Base-by-base conservation (phyloP, 1,139 yeast species). In the Suhomyces atakaporum region DNA sequence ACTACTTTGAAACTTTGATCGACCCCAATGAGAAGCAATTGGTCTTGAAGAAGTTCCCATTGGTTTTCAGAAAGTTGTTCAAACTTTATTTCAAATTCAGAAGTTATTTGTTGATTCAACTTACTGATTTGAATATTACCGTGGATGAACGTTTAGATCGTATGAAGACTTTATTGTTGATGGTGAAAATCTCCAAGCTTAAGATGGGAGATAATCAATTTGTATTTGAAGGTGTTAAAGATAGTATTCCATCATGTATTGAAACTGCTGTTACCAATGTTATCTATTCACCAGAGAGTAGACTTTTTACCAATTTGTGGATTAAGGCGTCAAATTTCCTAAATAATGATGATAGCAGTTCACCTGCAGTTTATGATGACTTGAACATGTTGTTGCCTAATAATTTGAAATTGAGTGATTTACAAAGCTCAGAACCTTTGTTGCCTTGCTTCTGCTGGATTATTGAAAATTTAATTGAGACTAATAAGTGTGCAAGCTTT, bases 401-500 rank as follows among this genome's bases (percentile, higher is more conserved):
- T 2, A 46, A 49, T 22, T 44, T 71, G 25, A 50, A 51, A 7
- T 33, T 49, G 1, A 39, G 51, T 3, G 74, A 67, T 35, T 56
- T 70, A 32, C 45, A 51, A 19, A 60, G 56, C 19, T 49, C 58
- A 16, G 76, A 69, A 36, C 72, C 73, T 1, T 59, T 70, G 31
- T 59, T 71, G n/a, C 95, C 96, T 2, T 90, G 97, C 54, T 78
- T 89, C 46, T 97, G 97, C 7, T 71, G 77, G 77, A 60, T 72
- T 14, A 66, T 72, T 35, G 75, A 71, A 39, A 69, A 69, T 42
- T 56, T 71, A 33, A 46, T 71, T 27, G 69, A 62, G 24, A 55
- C 64, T 3, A 66, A 66, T 45, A 62, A 52, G 38, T 57, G 68
- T 27, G 66, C 73, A 12, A 66, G 62, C 18, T 70, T 56, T 49